These are phyloP conservation scores for Cadophora sp. DNA, from an alignment of 2,329 filamentous ascomycete genomes.

Conservation along the genomic window DNA sequence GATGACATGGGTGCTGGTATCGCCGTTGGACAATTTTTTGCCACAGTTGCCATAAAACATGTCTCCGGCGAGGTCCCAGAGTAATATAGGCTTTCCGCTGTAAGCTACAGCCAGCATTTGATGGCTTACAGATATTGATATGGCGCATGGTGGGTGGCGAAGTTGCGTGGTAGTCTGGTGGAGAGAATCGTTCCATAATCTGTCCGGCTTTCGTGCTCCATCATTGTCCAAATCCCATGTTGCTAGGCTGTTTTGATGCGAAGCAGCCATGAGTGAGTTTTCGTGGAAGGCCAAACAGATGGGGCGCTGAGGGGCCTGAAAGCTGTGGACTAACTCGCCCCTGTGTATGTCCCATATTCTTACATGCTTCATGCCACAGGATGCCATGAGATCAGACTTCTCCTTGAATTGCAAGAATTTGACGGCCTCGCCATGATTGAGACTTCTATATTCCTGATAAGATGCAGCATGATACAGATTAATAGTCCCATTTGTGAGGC, in stretches of 20 bases:
- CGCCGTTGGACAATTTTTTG: slow-evolving; percentile 43
- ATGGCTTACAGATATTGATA: slow-evolving; percentile 42
- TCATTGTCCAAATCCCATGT: slow-evolving; percentile 41
- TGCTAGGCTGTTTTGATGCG: slow-evolving; percentile 39
- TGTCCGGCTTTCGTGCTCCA: slow-evolving; percentile 23
- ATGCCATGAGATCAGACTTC: slow-evolving; percentile 42
- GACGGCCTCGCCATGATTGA: slow-evolving; percentile 44
- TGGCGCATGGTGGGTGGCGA: slow-evolving; percentile 33
- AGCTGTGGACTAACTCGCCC: slow-evolving; percentile 36
- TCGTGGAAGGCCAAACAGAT: slow-evolving; percentile 41
- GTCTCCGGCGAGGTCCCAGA: slow-evolving; percentile 47
- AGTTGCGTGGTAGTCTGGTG: slow-evolving; percentile 22
- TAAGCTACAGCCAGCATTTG: slow-evolving; percentile 46
- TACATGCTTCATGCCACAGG: slow-evolving; percentile 41
- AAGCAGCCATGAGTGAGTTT: slow-evolving; percentile 41
- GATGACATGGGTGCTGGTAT: slow-evolving; percentile 43
- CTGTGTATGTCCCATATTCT: slow-evolving; percentile 44
- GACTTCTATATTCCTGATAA: slow-evolving; percentile 36
- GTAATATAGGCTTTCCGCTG: slow-evolving; percentile 41
- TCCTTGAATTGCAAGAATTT: slow-evolving; percentile 44
- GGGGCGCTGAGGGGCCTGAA: slow-evolving; percentile 36
- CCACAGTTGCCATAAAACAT: slow-evolving; percentile 45
- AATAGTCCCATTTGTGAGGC: slow-evolving; percentile 35
- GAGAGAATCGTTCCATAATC: slow-evolving; percentile 38
- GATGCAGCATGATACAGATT: slow-evolving; percentile 35